Evolutionary conservation across 805 yeast species (phyloP).

Genomic region (Schwanniomyces vanrijiae): DNA sequence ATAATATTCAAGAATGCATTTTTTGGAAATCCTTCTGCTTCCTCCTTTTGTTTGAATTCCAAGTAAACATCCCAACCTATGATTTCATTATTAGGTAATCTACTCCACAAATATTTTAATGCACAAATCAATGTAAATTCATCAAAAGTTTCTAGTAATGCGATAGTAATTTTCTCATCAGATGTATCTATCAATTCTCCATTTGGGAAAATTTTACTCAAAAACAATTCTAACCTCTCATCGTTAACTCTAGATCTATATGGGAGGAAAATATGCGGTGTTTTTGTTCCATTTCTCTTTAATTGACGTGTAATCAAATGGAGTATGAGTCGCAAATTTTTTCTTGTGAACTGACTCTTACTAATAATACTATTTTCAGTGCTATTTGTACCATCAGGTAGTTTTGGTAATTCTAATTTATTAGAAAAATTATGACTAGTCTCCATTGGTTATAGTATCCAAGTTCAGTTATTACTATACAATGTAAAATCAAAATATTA

Average conservation of each 20-base stretch:
- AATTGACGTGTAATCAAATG: constrained; percentile 72
- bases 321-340: constrained; percentile 64
- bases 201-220: constrained; percentile 58
- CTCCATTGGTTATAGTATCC: background rate
- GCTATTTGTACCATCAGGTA: constrained; percentile 12
- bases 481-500: background rate
- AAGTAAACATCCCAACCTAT: constrained; percentile 86
- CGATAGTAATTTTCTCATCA: constrained; percentile 38
- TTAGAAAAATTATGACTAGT: background rate
- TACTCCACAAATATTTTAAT: constrained; percentile 82
- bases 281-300: constrained; percentile 65
- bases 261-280: constrained; percentile 75
- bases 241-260: constrained; percentile 72
- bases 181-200: constrained; percentile 43
- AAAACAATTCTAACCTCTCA: constrained; percentile 53
- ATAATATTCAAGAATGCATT: constrained; percentile 76
- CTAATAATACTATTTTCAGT: constrained; percentile 7
- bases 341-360: constrained; percentile 52
- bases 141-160: constrained; percentile 49
- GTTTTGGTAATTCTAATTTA: constrained; percentile 23
- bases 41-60: constrained; percentile 64
- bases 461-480: background rate
- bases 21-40: constrained; percentile 63
- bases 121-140: constrained; percentile 72
- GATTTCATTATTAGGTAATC: constrained; percentile 75